These are phyloP conservation scores for Ganoderma boninense DNA, from an alignment of 1,284 basidiomycete species.

Conservation along the genomic window DNA sequence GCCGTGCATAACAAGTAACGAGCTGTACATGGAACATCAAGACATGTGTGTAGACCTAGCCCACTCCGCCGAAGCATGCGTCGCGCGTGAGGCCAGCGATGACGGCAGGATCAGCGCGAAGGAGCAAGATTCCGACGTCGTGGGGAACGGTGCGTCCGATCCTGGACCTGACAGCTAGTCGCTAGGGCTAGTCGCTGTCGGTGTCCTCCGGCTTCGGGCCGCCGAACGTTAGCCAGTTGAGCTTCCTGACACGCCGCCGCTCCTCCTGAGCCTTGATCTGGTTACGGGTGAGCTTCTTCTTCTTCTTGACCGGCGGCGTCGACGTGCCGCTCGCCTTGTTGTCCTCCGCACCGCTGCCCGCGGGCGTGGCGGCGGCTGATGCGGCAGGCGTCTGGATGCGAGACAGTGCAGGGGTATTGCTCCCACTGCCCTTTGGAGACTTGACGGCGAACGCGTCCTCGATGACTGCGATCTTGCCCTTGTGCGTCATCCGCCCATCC, in stretches of 20 bases:
- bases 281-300: slow-evolving; percentile 93
- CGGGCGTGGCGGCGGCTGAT: slow-evolving; percentile 72
- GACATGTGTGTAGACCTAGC: not conserved
- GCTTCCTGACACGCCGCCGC: slow-evolving; percentile 78
- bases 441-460: slow-evolving; percentile 76
- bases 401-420: slow-evolving; percentile 55
- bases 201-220: slow-evolving; percentile 84
- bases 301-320: slow-evolving; percentile 70
- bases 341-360: slow-evolving; percentile 76
- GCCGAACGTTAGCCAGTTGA: slow-evolving; percentile 87
- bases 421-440: slow-evolving; percentile 74
- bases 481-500: slow-evolving; percentile 82
- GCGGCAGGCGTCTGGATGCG: slow-evolving; percentile 69
- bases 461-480: slow-evolving; percentile 87
- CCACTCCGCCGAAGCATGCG: not conserved
- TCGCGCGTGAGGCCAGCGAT: not conserved
- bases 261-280: slow-evolving; percentile 91
- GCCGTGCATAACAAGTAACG: not conserved
- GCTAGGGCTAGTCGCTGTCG: slow-evolving; percentile 50
- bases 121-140: slow-evolving; percentile 1
- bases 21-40: not conserved
- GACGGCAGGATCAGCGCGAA: not conserved
- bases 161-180: slow-evolving; percentile 22
- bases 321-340: slow-evolving; percentile 48
- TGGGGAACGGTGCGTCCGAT: not conserved